phyloP scores from a whole-genome alignment of 2,329 filamentous ascomycete species.

The Neonectria punicea region DNA sequence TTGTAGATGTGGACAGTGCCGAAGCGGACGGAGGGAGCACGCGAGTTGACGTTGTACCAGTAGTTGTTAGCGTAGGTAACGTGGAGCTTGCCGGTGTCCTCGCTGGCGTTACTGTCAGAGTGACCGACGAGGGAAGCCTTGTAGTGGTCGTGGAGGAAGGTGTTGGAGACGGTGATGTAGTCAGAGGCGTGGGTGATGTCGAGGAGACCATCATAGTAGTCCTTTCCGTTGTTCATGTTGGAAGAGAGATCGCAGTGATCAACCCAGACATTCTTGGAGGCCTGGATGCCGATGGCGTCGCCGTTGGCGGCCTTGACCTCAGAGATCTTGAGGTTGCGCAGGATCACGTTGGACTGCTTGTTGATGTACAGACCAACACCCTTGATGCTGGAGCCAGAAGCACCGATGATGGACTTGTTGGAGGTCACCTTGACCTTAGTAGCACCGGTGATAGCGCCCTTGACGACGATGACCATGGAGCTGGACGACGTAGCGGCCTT shows the following conservation, averaged over 20 bases:
- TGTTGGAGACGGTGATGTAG: conserved; percentile 62
- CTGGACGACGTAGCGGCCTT: conserved; percentile 57
- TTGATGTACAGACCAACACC: conserved; percentile 65
- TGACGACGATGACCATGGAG: conserved; percentile 54
- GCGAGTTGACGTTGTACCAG: conserved; percentile 72
- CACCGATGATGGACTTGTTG: conserved; percentile 59
- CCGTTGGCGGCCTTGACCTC: conserved; percentile 65
- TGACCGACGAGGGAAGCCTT: conserved; percentile 71
- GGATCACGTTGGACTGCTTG: conserved; percentile 66
- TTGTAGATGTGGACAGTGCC: conserved; percentile 71
- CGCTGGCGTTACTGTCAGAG: conserved; percentile 64
- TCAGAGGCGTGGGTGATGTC: conserved; percentile 72
- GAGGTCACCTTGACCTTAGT: conserved; percentile 54
- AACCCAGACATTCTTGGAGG: conserved; percentile 70
- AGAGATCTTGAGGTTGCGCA: conserved; percentile 70
- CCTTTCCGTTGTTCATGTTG: conserved; percentile 69
- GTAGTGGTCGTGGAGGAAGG: conserved; percentile 54
- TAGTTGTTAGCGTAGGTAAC: conserved; percentile 76
- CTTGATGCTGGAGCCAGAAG: conserved; percentile 49
- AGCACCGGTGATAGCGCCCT: conserved; percentile 53
- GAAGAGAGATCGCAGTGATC: conserved; percentile 75
- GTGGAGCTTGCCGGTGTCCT: conserved; percentile 70
- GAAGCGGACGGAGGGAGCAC: conserved; percentile 71
- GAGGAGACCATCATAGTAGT: conserved; percentile 75
- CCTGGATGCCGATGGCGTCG: conserved; percentile 69